Evolutionary conservation across 129 eudicot species (phyloP), one percentile per base, ranked within the genome.

Genomic region (Flaveria bidentis): DNA sequence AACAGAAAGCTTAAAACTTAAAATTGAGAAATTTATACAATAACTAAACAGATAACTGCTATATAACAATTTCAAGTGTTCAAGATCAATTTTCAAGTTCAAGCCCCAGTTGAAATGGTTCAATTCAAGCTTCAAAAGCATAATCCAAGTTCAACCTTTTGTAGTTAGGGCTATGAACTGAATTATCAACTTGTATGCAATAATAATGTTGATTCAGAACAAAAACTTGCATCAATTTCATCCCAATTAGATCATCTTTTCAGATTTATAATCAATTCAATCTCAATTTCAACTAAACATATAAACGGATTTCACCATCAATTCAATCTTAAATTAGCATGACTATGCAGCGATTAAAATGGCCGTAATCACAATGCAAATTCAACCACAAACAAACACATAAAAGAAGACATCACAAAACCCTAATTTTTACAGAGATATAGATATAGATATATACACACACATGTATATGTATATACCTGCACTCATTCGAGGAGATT

Each of bases 401-500:
- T 4, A 28, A 33, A 8, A 12, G 6, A 61, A 15, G 16, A 33
- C 28, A 2, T 16, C 28, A 11, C 14, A 61, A 61, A 63, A 36
- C 69, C 69, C 69, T 63, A 63, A 63, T 63, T 15, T 63, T 6
- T 28, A 4, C 9, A 2, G 41, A 26, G 67, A 5, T 61, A 3
- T 36, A 36, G 39, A 44, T 11, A 44, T 44, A 44, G 11, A 45
- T 45, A 45, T 11, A 45, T 11, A 2, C 14, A 14, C 14, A 62
- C 15, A 28, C 1, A 22, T 28, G 26, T 13, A 62, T 11, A 62
- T 14, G 30, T 4, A 28, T 22, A 58, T 62, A 63, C 69, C 69
- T 63, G 69, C 69, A 63, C 69, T 63, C 69, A 63, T 63, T 63
- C 10, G 67, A 25, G 67, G 17, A 26, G 42, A 61, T 61, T 25